These are phyloP conservation scores for Gracilaria gracilis DNA, from an alignment of 23 red algal genomes.

Conservation along the genomic window DNA sequence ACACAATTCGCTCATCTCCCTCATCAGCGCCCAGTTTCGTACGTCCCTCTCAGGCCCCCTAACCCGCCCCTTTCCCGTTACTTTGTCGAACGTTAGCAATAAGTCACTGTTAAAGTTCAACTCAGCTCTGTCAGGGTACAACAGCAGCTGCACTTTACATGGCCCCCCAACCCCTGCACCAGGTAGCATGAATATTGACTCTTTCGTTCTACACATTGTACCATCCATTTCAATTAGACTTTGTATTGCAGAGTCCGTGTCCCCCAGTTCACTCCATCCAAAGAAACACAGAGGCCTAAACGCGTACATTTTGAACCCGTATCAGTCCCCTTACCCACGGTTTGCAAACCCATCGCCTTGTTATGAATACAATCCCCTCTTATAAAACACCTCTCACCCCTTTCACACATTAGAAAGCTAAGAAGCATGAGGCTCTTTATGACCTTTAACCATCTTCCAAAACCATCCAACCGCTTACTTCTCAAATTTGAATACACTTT, in stretches of 20 bases:
- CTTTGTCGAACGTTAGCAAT: constrained; percentile 1
- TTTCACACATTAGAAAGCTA: background rate
- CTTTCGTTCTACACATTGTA: background rate
- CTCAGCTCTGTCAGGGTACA: background rate
- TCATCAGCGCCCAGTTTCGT: constrained; percentile 3
- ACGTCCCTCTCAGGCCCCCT: background rate
- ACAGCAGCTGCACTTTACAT: background rate
- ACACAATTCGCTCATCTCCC: constrained; percentile 3
- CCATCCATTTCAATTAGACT: background rate
- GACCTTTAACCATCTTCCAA: background rate
- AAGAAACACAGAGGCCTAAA: background rate
- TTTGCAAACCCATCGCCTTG: background rate
- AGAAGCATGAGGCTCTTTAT: constrained; percentile 1
- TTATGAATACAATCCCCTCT: background rate
- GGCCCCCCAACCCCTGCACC: background rate
- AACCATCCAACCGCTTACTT: constrained; percentile 4
- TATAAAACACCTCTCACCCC: background rate
- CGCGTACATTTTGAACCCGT: background rate
- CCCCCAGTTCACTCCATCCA: background rate
- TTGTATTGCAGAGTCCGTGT: background rate
- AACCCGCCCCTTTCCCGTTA: background rate
- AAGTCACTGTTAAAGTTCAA: constrained; percentile 1
- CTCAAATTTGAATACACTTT: constrained; percentile 6
- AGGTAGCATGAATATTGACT: background rate
- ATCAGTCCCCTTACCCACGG: background rate